These are phyloP conservation scores for Penicillium canariense DNA, from an alignment of 495 filamentous ascomycete genomes.

Conservation along the genomic window DNA sequence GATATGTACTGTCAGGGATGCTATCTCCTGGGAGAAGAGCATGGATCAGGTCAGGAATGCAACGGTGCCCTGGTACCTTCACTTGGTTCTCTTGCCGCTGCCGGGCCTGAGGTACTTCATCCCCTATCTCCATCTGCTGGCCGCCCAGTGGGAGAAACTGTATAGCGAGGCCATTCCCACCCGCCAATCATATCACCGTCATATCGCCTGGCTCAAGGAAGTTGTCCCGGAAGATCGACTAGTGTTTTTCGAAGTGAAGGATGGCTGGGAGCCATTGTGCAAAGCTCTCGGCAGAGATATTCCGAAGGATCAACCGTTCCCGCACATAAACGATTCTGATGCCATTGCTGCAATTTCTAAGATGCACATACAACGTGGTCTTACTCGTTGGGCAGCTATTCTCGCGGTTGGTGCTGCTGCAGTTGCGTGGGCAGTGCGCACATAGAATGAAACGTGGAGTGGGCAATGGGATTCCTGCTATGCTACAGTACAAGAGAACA, in stretches of 20 bases:
- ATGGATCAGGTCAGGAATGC: slow-evolving; percentile 13
- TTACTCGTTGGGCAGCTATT: slow-evolving; percentile 12
- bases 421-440: slow-evolving; percentile 3
- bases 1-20: slow-evolving; percentile 28
- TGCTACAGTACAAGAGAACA: too few species aligned
- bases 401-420: neutral
- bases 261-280: slow-evolving; percentile 53
- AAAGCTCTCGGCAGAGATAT: slow-evolving; percentile 43
- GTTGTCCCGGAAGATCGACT: slow-evolving; percentile 43
- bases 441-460: neutral
- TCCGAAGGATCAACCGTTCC: slow-evolving; percentile 40
- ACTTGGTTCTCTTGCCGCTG: slow-evolving; percentile 22
- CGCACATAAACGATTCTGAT: slow-evolving; percentile 33
- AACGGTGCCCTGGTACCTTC: slow-evolving; percentile 18
- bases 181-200: slow-evolving; percentile 13
- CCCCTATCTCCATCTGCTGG: slow-evolving; percentile 11
- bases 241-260: slow-evolving; percentile 45
- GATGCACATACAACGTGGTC: slow-evolving; percentile 13
- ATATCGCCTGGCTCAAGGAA: slow-evolving; percentile 35
- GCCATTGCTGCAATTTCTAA: slow-evolving; percentile 12
- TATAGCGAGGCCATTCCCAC: slow-evolving; percentile 14
- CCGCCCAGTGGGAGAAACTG: slow-evolving; percentile 20
- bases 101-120: slow-evolving; percentile 28
- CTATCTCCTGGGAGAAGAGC: slow-evolving; percentile 22
- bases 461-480: too few species aligned